Base-by-base conservation (phyloP, 192 early-diverging fungal species). In the Coemansia sp. region DNA sequence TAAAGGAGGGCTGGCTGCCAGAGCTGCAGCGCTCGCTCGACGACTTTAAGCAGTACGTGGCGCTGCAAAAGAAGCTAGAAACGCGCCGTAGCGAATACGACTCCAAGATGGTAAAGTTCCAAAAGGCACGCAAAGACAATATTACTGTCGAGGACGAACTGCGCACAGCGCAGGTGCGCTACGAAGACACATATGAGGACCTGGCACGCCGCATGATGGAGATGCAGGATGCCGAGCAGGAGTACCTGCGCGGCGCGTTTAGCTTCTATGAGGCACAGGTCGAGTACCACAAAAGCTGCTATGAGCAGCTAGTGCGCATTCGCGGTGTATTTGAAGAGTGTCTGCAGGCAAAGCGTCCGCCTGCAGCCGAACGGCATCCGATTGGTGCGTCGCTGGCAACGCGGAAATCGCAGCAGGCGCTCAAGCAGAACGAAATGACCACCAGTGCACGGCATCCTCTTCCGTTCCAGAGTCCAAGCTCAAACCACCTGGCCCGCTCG, bases 1-100 rank as follows among this genome's bases (percentile, higher is more conserved):
- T 82, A 39, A 82, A 82, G 47, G 86, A 84, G 26, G 65, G 62
- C 15, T 72, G 70, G 76, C 28, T 65, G 28, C 67, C 76, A 8
- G 61, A 62, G 50, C 64, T 81, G 40, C 77, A 71, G 55, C 80
- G 72, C 49, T 50, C 59, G 46, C 67, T 86, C 19, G 78, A 73
- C 54, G 76, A 72, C 55, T 79, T 72, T 49, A 79, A 72, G 47
- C 65, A 79, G 52, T 80, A 69, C 31, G 68, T 87, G 50, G 50
- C 79, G 15, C 57, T 94, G 53, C 86, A 93, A 61, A 88, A 83
- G 65, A 97, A 96, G 73, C 80, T 96, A 6, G 90, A 93, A 45
- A 85, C 88, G 53, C 81, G 94, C 40, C 83, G 96, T 47, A 73
- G 90, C 43, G 94, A 98, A 51, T 96, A 93, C 74, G 96, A 98